Base-by-base conservation (phyloP, 116 monocot genomes). In the Posidonia oceanica region DNA sequence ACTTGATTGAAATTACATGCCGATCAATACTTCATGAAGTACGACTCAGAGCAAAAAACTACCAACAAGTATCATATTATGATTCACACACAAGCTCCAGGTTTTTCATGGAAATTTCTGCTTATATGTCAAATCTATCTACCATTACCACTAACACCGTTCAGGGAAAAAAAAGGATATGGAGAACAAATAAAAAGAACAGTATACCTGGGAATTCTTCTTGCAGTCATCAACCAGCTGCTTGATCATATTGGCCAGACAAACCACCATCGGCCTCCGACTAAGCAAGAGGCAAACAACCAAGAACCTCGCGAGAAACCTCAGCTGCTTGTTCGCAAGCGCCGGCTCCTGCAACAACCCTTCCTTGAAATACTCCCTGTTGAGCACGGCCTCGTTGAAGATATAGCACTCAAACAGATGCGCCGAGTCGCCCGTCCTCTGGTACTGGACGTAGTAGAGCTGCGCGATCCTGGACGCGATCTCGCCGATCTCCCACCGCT, bases 401-500 rank as follows among this genome's bases (percentile, higher is more conserved):
- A 95, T 74, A 72, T 80, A 91, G 29, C 86, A 79, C 76, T 95
- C 95, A 23, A 61, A 36, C 22, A 95, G 79, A 61, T 74, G 82
- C 16, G 80, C 69, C n/a, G 80, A 72, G 70, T 95, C 95, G 76
- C 83, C 74, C 21, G 86, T 88, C 64, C 91, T 78, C 75, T 77
- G 86, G 74, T 95, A 95, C 75, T 86, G 86, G 11, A 80, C 82
- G 69, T 95, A 86, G 74, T 95, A 95, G 10, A 95, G 78, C 70
- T 91, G 91, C 10, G 91, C 95, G 68, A 95, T 91, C 71, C 95
- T 66, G 3, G 94, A 88, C 22, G 94, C 94, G 56, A 94, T 90
- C 82, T 94, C 94, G 10, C 94, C 94, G 23, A 94, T 73, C 82
- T 94, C 88, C 94, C 94, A 94, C 61, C 94, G 67, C 75, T 75